Percentiles rank a stretch among this genome's conserved stretches.
These are phyloP conservation scores for Taiwanofungus camphoratus DNA, from an alignment of 1,284 basidiomycete species.

Conservation along the genomic window DNA sequence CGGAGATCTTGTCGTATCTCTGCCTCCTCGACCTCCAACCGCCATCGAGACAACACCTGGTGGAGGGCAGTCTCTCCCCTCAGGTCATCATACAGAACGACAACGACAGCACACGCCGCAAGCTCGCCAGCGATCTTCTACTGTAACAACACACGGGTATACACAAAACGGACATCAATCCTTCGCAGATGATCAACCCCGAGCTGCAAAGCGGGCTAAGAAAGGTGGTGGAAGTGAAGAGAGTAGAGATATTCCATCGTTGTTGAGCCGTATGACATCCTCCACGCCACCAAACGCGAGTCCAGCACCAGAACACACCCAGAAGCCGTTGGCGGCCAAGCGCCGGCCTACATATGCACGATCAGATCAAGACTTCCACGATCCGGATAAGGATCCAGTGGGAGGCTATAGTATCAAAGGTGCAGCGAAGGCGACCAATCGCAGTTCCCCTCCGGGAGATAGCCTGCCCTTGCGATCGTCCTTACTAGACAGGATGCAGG, in stretches of 20 bases:
- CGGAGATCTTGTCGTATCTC: conserved; percentile 11
- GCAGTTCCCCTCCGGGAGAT: conserved; percentile 5
- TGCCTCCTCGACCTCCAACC: conserved; percentile 8
- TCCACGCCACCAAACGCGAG: conserved; percentile 5
- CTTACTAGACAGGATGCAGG: conserved; percentile 41
- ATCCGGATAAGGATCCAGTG: conserved; percentile 29
- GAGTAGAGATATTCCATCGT: conserved; percentile 29
- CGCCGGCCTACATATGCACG: conserved; percentile 18
- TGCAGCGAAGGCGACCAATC: conserved; percentile 34
- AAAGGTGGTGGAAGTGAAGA: conserved; percentile 17
- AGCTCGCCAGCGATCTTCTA: conserved; percentile 5
- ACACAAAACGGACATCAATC: background rate
- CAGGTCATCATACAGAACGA: conserved; percentile 1
- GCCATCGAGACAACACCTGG: conserved; percentile 3
- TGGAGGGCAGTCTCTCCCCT: conserved; percentile 4
- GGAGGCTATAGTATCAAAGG: conserved; percentile 51
- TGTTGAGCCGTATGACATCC: conserved; percentile 37
- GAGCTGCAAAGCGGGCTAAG: conserved; percentile 31
- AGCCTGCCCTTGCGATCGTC: conserved; percentile 17
- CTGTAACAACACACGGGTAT: background rate
- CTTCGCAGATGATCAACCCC: conserved; percentile 16
- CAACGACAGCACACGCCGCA: conserved; percentile 10
- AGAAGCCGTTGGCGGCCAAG: conserved; percentile 15
- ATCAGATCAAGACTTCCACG: conserved; percentile 4
- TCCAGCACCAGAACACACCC: background rate